Evolutionary conservation across 257 asterid species (phyloP).

Genomic region (Ophiorrhiza pumila): DNA sequence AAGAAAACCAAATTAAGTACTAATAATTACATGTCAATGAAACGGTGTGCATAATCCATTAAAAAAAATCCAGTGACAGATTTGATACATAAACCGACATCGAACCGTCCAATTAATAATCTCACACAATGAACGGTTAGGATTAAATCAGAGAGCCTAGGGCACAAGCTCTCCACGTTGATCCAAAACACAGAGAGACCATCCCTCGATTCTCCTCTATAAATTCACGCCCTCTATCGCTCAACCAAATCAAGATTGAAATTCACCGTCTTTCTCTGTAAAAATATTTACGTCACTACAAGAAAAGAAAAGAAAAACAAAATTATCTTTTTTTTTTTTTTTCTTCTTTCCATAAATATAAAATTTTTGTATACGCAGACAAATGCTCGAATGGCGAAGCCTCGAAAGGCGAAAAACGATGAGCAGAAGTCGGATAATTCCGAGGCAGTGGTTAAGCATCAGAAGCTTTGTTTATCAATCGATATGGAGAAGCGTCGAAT

Average conservation of each 20-base stretch:
- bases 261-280: background rate
- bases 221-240: background rate
- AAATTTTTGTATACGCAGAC: background rate
- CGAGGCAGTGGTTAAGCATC: constrained; percentile 91
- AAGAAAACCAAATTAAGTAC: background rate
- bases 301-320: too few relatives aligned
- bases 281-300: background rate
- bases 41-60: constrained; percentile 1
- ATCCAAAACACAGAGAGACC: constrained; percentile 19
- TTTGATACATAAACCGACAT: background rate
- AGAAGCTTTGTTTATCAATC: constrained; percentile 86
- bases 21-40: background rate
- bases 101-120: constrained; percentile 16
- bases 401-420: constrained; percentile 75
- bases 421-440: constrained; percentile 85
- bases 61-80: constrained; percentile 12
- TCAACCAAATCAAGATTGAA: background rate
- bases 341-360: background rate
- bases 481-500: constrained; percentile 86
- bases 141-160: constrained; percentile 28
- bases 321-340: background rate
- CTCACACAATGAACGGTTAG: background rate
- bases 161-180: constrained; percentile 26
- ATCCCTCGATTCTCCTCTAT: constrained; percentile 19
- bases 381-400: constrained; percentile 66